Base-by-base conservation (phyloP, 495 filamentous ascomycete genomes). In the Penicillium cinerascens region DNA sequence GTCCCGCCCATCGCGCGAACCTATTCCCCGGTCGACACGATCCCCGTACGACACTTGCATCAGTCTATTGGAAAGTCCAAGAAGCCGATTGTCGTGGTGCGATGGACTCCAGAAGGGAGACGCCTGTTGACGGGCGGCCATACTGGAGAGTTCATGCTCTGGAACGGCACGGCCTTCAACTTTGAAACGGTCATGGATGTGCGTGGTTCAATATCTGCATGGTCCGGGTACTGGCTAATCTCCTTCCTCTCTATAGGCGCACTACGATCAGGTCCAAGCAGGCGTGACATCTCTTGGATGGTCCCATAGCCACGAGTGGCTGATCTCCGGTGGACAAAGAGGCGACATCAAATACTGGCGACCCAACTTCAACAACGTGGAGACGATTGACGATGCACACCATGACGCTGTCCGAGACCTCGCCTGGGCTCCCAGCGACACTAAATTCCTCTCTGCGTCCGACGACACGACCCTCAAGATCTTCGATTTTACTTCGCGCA, bases 131-230 rank as follows among this genome's bases (percentile, higher is more conserved):
- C 93, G 0, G 93, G 89, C 18, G 92, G 89, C 1, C 92, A 90
- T 64, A 97, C 92, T 61, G 93, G 93, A 49, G 93, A 98, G 67
- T 98, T 98, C 60, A 98, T 95, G 42, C 73, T 98, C 4, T 98
- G 93, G 93, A 98, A 98, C 67, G 93, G 93, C 51, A 97, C 90
- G 42, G 93, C 89, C 1, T 98, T 98, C 77, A 98, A 98, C 66
- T 98, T 98, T 61, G 93, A 98, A 74, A 98, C 93, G 1, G 96
- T 97, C 36, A 95, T 95, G 88, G 91, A 96, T 69, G 81, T 83
- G 56, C 36, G 77, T 72, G 29, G 44, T 33, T 6, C 3, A 21
- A 23, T 45, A 7, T 44, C 6, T 11, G 42, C 11, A 42, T 29
- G n/a, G 22, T 15, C 22, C n/a, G n/a, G n/a, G 20, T 25, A 15